Evolutionary conservation across 2,329 filamentous ascomycete genomes (phyloP).

Genomic region (Xylariaceae sp.): DNA sequence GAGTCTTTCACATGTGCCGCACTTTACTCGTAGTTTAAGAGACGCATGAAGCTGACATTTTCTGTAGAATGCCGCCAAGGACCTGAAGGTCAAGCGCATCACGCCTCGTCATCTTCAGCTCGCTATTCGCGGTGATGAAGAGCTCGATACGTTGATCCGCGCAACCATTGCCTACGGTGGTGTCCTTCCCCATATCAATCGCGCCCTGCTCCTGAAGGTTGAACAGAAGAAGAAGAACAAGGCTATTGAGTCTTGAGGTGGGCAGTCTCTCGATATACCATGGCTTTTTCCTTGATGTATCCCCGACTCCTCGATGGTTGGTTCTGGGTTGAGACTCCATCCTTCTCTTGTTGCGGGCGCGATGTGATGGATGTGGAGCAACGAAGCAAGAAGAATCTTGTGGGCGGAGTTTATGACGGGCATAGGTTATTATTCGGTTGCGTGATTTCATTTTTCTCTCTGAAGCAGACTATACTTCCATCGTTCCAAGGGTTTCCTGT

Average conservation of each 20-base stretch:
- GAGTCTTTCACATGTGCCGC: background rate
- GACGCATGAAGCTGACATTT: conserved; percentile 17
- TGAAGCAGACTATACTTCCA: background rate
- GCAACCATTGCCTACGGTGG: conserved; percentile 98
- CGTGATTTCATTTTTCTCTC: conserved; percentile 2
- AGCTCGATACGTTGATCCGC: conserved; percentile 93
- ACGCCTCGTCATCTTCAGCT: conserved; percentile 96
- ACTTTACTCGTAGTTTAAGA: background rate
- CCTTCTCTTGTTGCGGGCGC: conserved; percentile 6
- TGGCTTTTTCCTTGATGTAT: conserved; percentile 10
- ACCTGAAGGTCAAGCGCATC: conserved; percentile 99
- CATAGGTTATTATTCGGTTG: conserved; percentile 11
- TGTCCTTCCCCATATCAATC: conserved; percentile 98
- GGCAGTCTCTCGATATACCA: background rate
- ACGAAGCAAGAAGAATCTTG: background rate
- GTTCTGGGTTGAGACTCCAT: conserved; percentile 10
- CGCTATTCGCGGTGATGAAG: conserved; percentile 96
- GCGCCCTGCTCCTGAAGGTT: conserved; percentile 89
- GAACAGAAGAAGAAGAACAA: conserved; percentile 92
- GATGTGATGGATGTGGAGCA: conserved; percentile 6
- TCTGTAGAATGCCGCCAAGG: conserved; percentile 85
- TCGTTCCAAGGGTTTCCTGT: background rate
- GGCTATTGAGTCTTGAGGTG: conserved; percentile 41
- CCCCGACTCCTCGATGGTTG: conserved; percentile 4
- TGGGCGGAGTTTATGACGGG: conserved; percentile 9